These are phyloP conservation scores for Chaetomium tenue DNA, from an alignment of 495 filamentous ascomycete genomes.

Conservation along the genomic window DNA sequence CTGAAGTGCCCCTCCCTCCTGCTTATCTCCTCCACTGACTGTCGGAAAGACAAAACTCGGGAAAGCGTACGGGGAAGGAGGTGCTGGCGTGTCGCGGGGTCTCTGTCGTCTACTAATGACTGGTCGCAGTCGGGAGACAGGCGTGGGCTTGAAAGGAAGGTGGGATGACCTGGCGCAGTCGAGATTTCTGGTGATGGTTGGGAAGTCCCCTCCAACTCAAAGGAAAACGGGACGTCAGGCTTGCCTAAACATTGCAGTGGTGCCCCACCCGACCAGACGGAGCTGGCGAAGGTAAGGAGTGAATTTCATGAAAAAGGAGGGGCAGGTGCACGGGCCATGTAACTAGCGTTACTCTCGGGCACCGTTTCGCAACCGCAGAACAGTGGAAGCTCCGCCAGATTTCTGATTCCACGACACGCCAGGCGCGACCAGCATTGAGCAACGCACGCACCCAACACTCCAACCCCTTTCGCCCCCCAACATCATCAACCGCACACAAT, in stretches of 20 bases:
- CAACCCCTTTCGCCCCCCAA: slow-evolving; percentile 8
- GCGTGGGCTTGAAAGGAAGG: slow-evolving; percentile 8
- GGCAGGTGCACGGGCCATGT: slow-evolving; percentile 23
- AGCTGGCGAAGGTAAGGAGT: too few species aligned
- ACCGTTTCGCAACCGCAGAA: slow-evolving; percentile 1
- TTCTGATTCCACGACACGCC: slow-evolving; percentile 24
- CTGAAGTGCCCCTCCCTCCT: slow-evolving; percentile 25
- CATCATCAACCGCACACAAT: slow-evolving; percentile 49
- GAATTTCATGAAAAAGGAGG: slow-evolving; percentile 15
- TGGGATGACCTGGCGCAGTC: slow-evolving; percentile 18
- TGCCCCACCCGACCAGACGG: slow-evolving; percentile 19
- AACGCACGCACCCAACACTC: slow-evolving; percentile 3
- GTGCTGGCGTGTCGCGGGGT: not conserved
- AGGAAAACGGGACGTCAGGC: slow-evolving; percentile 31
- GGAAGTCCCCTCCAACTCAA: slow-evolving; percentile 13
- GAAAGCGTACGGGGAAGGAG: slow-evolving; percentile 14
- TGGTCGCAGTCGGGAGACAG: not conserved
- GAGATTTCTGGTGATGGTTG: slow-evolving; percentile 17
- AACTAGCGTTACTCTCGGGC: not conserved
- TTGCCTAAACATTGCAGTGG: slow-evolving; percentile 13
- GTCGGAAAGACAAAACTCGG: slow-evolving; percentile 18
- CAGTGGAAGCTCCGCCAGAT: slow-evolving; percentile 20
- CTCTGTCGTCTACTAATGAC: not conserved
- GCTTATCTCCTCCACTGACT: slow-evolving; percentile 14
- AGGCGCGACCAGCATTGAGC: slow-evolving; percentile 17